Evolutionary conservation across 495 filamentous ascomycete species (phyloP).

Genomic region (Arthonia radiata): DNA sequence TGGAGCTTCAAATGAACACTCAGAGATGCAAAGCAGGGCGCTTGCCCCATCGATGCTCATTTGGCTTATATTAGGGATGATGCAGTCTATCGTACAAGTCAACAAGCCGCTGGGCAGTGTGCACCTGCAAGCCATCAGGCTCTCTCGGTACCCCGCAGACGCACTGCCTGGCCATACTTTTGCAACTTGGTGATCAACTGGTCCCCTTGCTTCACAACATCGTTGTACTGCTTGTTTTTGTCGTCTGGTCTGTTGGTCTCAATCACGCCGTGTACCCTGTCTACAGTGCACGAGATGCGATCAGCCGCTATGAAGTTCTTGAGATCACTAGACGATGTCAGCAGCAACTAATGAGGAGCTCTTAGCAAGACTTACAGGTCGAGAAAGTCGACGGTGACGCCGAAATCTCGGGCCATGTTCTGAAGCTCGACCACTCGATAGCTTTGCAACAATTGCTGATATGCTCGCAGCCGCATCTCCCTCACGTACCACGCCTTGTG

Average conservation of each 20-base stretch:
- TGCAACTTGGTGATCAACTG: constrained; percentile 94
- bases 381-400: constrained; percentile 82
- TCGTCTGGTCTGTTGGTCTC: constrained; percentile 94
- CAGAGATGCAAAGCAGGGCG: too few relatives aligned
- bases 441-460: constrained; percentile 90
- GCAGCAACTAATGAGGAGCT: constrained; percentile 1
- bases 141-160: constrained; percentile 81
- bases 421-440: constrained; percentile 88
- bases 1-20: too few relatives aligned
- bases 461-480: constrained; percentile 88
- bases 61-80: too few relatives aligned
- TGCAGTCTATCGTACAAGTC: too few relatives aligned
- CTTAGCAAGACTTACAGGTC: constrained; percentile 40
- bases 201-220: constrained; percentile 91
- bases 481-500: constrained; percentile 90
- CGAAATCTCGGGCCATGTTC: constrained; percentile 92
- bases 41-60: too few relatives aligned
- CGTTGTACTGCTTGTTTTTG: constrained; percentile 97
- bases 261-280: constrained; percentile 90
- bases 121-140: too few relatives aligned
- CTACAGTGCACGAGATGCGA: constrained; percentile 85
- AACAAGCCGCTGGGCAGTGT: too few relatives aligned
- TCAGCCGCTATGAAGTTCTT: constrained; percentile 91
- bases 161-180: constrained; percentile 92
- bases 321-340: constrained; percentile 38